Percentiles rank a stretch among this genome's conserved stretches.
phyloP scores from a whole-genome alignment of 768 basidiomycete genomes.

The Fomitopsis serialis region DNA sequence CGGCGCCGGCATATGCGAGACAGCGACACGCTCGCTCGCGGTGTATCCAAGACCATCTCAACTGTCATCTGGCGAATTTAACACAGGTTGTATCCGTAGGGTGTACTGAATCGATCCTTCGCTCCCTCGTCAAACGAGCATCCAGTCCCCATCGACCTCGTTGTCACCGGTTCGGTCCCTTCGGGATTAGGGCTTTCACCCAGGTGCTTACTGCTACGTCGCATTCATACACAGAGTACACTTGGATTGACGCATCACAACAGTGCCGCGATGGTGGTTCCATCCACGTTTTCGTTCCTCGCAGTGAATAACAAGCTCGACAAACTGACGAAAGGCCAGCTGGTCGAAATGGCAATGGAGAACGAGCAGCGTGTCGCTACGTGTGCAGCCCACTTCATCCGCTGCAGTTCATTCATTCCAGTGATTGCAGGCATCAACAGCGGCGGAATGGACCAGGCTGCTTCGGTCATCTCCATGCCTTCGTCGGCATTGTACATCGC shows the following conservation, averaged over 20 bases:
- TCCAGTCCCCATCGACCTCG: constrained; percentile 63
- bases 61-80: no score
- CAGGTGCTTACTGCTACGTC: constrained; percentile 1
- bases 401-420: not conserved
- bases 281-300: constrained; percentile 76
- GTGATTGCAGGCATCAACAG: constrained; percentile 47
- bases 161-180: constrained; percentile 80
- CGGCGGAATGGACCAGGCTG: constrained; percentile 89
- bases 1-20: no score
- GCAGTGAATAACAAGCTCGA: constrained; percentile 65
- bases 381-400: not conserved
- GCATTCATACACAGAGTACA: not conserved
- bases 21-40: no score
- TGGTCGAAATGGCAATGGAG: constrained; percentile 77
- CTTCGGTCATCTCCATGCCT: constrained; percentile 72
- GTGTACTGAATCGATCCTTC: constrained; percentile 64
- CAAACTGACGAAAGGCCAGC: constrained; percentile 54
- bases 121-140: constrained; percentile 17
- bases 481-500: constrained; percentile 73
- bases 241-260: not conserved
- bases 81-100: constrained; percentile 31
- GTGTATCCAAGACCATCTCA: no score
- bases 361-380: constrained; percentile 77
- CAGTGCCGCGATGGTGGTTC: constrained; percentile 90
- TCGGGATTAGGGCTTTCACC: constrained; percentile 84